Conservation (phyloP, 768 basidiomycete genomes). For the Trametes cubensis region DNA sequence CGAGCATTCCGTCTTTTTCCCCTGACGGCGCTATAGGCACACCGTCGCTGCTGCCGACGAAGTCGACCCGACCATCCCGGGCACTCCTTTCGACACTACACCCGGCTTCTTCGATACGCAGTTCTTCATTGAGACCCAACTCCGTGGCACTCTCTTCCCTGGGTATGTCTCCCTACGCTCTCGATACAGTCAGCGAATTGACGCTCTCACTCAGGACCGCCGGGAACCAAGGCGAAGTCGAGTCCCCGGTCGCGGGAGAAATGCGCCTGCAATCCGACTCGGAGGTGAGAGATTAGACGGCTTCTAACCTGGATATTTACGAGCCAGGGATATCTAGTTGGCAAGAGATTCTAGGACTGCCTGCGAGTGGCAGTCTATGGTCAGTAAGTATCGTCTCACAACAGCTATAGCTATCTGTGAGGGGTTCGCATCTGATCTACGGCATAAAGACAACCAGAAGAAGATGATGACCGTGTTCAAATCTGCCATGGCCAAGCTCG, state of each 20-base stretch:
- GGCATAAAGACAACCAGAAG: slow-evolving; percentile 7
- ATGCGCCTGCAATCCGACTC: slow-evolving; percentile 39
- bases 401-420: too few species aligned
- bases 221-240: slow-evolving; percentile 32
- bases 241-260: slow-evolving; percentile 35
- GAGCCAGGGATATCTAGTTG: slow-evolving; percentile 8
- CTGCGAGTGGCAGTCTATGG: slow-evolving; percentile 37
- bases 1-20: neutral
- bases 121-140: slow-evolving; percentile 34
- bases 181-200: neutral
- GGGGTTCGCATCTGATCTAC: too few species aligned
- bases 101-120: slow-evolving; percentile 32
- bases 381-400: slow-evolving; percentile 3
- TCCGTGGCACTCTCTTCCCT: slow-evolving; percentile 31
- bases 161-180: slow-evolving; percentile 21
- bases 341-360: slow-evolving; percentile 38
- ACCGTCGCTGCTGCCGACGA: slow-evolving; percentile 29
- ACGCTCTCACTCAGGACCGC: slow-evolving; percentile 14
- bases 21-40: slow-evolving; percentile 10
- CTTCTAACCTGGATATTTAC: too few species aligned
- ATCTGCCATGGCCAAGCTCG: slow-evolving; percentile 15
- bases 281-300: slow-evolving; percentile 4
- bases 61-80: slow-evolving; percentile 30
- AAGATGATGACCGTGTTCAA: slow-evolving; percentile 14
- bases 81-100: slow-evolving; percentile 32